phyloP scores from a whole-genome alignment of 2,329 filamentous ascomycete species.

The Periconia macrospinosa region DNA sequence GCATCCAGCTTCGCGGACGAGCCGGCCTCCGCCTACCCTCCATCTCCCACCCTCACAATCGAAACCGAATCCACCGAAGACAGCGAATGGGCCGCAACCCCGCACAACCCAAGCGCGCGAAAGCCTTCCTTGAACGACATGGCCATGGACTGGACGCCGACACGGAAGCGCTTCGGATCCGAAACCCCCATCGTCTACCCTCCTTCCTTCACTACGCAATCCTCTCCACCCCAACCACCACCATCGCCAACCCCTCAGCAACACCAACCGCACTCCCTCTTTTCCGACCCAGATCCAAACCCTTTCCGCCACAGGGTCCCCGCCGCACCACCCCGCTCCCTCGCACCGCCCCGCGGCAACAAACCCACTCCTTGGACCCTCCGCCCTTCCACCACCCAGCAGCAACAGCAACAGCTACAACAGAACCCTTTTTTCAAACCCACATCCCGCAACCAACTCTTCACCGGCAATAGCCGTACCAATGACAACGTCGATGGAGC shows the following conservation, averaged over 20 bases:
- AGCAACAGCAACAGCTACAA: conserved; percentile 33
- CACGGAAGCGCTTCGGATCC: conserved; percentile 46
- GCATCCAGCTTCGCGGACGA: conserved; percentile 44
- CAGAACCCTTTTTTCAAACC: conserved; percentile 55
- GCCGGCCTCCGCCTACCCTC: conserved; percentile 22
- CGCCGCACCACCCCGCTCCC: conserved; percentile 61
- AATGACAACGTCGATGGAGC: not conserved
- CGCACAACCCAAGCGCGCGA: conserved; percentile 10
- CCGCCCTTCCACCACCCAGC: not conserved
- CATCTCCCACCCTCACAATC: conserved; percentile 35
- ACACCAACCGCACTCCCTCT: conserved; percentile 19
- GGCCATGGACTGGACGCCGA: conserved; percentile 76
- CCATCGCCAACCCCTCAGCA: conserved; percentile 1
- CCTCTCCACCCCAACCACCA: conserved; percentile 8
- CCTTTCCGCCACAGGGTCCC: conserved; percentile 74
- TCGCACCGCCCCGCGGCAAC: conserved; percentile 57
- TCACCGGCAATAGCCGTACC: conserved; percentile 21
- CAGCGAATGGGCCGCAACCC: conserved; percentile 27
- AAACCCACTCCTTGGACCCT: conserved; percentile 62
- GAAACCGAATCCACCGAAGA: conserved; percentile 24
- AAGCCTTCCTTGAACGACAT: conserved; percentile 43
- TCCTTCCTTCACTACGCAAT: conserved; percentile 17
- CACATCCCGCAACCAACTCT: conserved; percentile 8
- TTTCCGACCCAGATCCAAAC: conserved; percentile 41
- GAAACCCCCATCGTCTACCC: conserved; percentile 21